Conservation (phyloP, 2,329 filamentous ascomycete species). For the Ploettnerulaceae sp. region DNA sequence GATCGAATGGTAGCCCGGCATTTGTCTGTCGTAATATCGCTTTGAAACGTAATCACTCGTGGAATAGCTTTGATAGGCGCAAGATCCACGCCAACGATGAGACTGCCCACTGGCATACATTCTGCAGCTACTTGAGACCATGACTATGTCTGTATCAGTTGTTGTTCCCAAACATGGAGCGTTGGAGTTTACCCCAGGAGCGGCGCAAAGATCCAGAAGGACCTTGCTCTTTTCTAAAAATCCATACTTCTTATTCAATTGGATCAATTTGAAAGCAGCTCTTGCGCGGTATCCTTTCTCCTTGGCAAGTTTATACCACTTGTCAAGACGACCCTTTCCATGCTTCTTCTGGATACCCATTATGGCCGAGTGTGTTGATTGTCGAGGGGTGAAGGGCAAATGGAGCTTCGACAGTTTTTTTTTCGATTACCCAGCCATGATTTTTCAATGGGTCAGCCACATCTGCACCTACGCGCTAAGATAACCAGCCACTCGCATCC, state of each 20-base stretch:
- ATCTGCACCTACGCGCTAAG: not conserved
- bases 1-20: conserved; percentile 83
- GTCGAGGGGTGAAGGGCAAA: not conserved
- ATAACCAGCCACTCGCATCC: conserved; percentile 1
- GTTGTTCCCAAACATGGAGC: not conserved
- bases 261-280: conserved; percentile 96
- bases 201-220: conserved; percentile 93
- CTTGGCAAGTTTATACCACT: conserved; percentile 98
- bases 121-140: conserved; percentile 97
- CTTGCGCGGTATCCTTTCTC: conserved; percentile 95
- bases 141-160: conserved; percentile 49
- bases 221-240: conserved; percentile 97
- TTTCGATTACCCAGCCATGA: conserved; percentile 1
- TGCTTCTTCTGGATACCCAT: conserved; percentile 99
- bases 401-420: not conserved
- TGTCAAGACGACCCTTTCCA: conserved; percentile 96
- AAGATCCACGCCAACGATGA: conserved; percentile 93
- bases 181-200: conserved; percentile 70
- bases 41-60: conserved; percentile 90
- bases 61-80: conserved; percentile 94
- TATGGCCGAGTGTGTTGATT: conserved; percentile 14
- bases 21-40: conserved; percentile 96
- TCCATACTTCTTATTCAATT: conserved; percentile 98
- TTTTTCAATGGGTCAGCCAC: not conserved
- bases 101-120: conserved; percentile 82